Percentiles rank a stretch among this genome's conserved stretches.
Conservation (phyloP, 306 rosid genomes). For the Astragalus membranaceus region DNA sequence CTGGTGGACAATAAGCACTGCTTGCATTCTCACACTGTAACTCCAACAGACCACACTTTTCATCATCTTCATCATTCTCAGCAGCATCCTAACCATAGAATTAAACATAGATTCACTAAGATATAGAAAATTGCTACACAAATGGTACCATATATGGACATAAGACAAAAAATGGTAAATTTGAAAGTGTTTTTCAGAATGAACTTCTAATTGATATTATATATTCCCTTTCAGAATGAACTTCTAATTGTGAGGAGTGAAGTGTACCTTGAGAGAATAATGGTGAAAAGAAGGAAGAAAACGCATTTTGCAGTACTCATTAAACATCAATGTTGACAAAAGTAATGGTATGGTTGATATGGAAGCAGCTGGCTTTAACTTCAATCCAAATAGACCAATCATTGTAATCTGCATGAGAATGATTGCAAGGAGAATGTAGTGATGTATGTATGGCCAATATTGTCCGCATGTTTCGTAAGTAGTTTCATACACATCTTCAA, state of each 20-base stretch:
- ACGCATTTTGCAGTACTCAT: constrained; percentile 87
- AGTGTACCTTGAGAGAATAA: constrained; percentile 55
- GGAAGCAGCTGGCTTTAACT: constrained; percentile 78
- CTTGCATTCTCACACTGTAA: constrained; percentile 55
- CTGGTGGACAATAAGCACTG: constrained; percentile 61
- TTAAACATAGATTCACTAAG: not conserved
- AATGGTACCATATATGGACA: not conserved
- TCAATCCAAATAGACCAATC: constrained; percentile 84
- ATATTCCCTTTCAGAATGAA: no score
- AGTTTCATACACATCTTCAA: constrained; percentile 68
- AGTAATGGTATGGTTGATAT: constrained; percentile 71
- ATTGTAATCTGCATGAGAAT: constrained; percentile 88
- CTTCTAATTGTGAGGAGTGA: not conserved
- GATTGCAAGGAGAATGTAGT: constrained; percentile 61
- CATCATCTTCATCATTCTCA: constrained; percentile 70
- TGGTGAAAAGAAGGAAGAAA: constrained; percentile 69
- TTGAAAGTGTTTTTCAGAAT: not conserved
- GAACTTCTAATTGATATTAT: no score
- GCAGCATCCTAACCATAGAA: constrained; percentile 49
- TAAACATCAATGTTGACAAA: constrained; percentile 59
- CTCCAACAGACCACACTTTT: constrained; percentile 38
- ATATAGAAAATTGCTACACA: not conserved
- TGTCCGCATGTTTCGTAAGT: constrained; percentile 76
- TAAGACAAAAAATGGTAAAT: no score
- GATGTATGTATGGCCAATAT: constrained; percentile 87